Percentiles rank a stretch among this genome's conserved stretches.
phyloP scores from a whole-genome alignment of 257 asterid genomes.

The Gentiana dahurica region DNA sequence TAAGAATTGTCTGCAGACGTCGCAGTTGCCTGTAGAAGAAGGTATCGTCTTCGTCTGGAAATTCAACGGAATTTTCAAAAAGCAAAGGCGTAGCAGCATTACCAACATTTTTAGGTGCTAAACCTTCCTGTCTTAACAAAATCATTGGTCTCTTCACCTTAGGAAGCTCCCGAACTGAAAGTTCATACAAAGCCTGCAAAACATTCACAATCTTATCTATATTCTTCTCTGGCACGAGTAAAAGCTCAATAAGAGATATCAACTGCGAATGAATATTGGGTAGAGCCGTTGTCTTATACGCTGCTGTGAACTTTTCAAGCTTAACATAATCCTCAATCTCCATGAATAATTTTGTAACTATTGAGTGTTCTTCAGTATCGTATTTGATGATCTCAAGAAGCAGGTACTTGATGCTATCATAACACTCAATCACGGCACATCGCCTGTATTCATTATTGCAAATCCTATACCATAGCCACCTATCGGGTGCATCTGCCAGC shows the following conservation, averaged over 20 bases:
- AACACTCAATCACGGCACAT: constrained; percentile 84
- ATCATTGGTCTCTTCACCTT: constrained; percentile 42
- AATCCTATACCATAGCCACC: constrained; percentile 65
- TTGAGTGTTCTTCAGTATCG: constrained; percentile 60
- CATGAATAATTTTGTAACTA: constrained; percentile 43
- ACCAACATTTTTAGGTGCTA: constrained; percentile 33
- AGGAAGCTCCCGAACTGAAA: constrained; percentile 58
- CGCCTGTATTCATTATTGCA: constrained; percentile 81
- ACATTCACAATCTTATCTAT: constrained; percentile 45
- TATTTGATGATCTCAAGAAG: constrained; percentile 57
- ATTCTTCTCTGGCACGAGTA: constrained; percentile 46
- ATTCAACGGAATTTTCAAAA: constrained; percentile 50
- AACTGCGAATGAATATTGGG: constrained; percentile 52
- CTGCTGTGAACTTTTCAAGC: constrained; percentile 50
- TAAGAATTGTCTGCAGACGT: constrained; percentile 64
- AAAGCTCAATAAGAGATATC: constrained; percentile 43
- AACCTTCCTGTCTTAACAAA: constrained; percentile 65
- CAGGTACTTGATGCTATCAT: constrained; percentile 67
- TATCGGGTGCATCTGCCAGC: constrained; percentile 46
- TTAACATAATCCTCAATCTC: constrained; percentile 44
- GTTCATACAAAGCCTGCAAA: constrained; percentile 79
- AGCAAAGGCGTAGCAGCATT: constrained; percentile 32
- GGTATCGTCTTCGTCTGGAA: constrained; percentile 50
- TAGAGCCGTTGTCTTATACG: constrained; percentile 39
- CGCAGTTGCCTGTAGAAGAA: constrained; percentile 69